Evolutionary conservation across 176 grass and related monocot genomes (phyloP), one percentile per base, ranked within the genome.

Genomic region (Pontederia crassipes): DNA sequence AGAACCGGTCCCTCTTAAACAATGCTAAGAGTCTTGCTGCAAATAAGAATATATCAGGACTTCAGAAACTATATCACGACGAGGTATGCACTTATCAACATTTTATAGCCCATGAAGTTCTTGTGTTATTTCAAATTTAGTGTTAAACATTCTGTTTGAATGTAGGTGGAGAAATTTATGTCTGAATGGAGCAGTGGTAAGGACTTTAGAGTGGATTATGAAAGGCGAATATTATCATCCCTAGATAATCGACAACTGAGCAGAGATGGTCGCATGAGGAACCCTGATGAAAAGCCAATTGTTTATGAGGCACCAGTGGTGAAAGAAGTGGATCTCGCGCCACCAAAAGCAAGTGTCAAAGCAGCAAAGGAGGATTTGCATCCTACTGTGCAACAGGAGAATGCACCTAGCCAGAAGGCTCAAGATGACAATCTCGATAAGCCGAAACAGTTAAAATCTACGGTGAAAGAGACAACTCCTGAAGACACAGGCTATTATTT

Each of bases 261-360:
- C 62, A 76, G 84, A 18, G 87, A 98, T 76, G 93, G 93, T 8
- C 64, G 84, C 27, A 98, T 92, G 76, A 90, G 93, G 62, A 98
- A 98, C 77, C 87, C 84, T 73, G 71, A 89, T 0, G 93, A 98
- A 64, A 92, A 92, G 54, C 93, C 87, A 16, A 98, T 92, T 58
- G 54, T 80, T 67, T 49, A 79, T 0, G 80, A 88, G 57, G 69
- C 69, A 46, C 70, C 83, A 2, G 57, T 40, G 4, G 62, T 77
- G 32, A 65, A 20, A 50, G 45, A 58, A 68, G 63, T 55, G 12
- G 93, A 91, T 57, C 68, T 74, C 48, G 17, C 78, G 10, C 79
- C 81, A 50, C 46, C 28, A 52, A 90, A 85, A 69, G 18, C 59
- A 28, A 67, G 65, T 68, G 49, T 46, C 8, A 85, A 79, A 72